A percentile compares a stretch with the other conserved stretches of the same genome.
Evolutionary conservation across 345 rosid species (phyloP).

Genomic region (Populus ilicifolia): DNA sequence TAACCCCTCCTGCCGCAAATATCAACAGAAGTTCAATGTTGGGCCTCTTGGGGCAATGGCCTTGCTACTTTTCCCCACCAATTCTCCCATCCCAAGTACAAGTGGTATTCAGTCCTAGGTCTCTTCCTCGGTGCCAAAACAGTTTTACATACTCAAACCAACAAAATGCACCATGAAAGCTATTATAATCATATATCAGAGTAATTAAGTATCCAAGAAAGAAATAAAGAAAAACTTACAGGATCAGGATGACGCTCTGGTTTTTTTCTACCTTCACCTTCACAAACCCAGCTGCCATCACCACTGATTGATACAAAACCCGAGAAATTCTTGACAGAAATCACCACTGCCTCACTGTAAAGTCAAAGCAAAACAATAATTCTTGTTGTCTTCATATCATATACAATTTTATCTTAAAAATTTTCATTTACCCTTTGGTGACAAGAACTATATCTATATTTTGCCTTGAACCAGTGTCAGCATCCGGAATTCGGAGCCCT

Average conservation of each 20-base stretch:
- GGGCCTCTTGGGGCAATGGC: no score
- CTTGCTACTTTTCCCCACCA: no score
- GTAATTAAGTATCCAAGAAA: neutral
- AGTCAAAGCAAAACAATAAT: neutral
- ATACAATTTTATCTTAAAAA: neutral
- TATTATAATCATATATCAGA: neutral
- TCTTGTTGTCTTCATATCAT: neutral
- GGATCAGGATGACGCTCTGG: conserved; percentile 55
- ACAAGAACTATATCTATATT: conserved; percentile 67
- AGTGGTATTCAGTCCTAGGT: no score
- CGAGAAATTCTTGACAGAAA: conserved; percentile 68
- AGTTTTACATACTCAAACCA: neutral
- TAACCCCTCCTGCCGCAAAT: no score
- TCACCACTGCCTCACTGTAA: conserved; percentile 61
- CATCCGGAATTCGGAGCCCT: conserved; percentile 90
- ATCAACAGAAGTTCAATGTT: no score
- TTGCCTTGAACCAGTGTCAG: conserved; percentile 72
- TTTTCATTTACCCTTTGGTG: conserved; percentile 48
- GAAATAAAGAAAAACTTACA: conserved; percentile 35
- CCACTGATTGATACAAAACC: conserved; percentile 58
- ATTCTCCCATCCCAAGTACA: no score
- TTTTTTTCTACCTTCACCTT: conserved; percentile 43
- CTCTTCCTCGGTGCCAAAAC: no score
- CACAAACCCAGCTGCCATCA: conserved; percentile 82
- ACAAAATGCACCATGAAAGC: no score